These are phyloP conservation scores for Blyttiomyces sp. DNA, from an alignment of 371 early-diverging fungal genomes.

Conservation along the genomic window DNA sequence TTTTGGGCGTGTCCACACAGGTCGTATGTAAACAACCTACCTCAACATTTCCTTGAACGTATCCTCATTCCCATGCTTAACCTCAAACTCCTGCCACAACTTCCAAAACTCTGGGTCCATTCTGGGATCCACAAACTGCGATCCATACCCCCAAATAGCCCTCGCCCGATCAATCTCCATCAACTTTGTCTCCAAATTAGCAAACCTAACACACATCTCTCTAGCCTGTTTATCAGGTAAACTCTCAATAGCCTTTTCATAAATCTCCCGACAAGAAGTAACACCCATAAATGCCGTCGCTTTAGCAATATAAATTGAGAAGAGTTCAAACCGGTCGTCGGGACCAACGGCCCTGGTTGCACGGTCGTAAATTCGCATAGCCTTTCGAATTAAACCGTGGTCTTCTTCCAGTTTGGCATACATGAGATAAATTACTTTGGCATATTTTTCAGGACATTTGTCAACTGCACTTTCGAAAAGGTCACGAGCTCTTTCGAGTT, in stretches of 20 bases:
- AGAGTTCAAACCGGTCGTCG: conserved; percentile 80
- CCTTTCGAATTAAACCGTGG: conserved; percentile 86
- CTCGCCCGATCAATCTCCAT: conserved; percentile 96
- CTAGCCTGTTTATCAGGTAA: conserved; percentile 82
- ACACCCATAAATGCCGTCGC: conserved; percentile 84
- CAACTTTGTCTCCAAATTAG: conserved; percentile 81
- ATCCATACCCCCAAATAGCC: conserved; percentile 84
- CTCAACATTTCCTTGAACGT: conserved; percentile 96
- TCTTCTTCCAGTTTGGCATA: conserved; percentile 94
- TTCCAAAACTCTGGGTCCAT: conserved; percentile 78
- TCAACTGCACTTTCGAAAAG: conserved; percentile 93
- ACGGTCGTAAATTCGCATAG: conserved; percentile 90
- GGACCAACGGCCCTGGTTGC: conserved; percentile 75
- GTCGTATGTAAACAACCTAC: conserved; percentile 16
- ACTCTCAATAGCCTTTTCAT: conserved; percentile 83
- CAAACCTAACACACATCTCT: conserved; percentile 78
- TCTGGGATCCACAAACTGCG: conserved; percentile 87
- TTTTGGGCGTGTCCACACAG: neutral
- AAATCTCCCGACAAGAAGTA: conserved; percentile 84
- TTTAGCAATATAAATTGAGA: conserved; percentile 84
- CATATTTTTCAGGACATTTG: conserved; percentile 81
- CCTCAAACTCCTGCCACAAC: conserved; percentile 95
- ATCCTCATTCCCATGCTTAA: conserved; percentile 94
- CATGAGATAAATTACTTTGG: conserved; percentile 83
- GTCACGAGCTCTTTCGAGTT: conserved; percentile 91